A percentile compares a stretch with the other conserved stretches of the same genome.
These are phyloP conservation scores for Setaria viridis DNA, from an alignment of 202 grass and related monocot genomes.

Conservation along the genomic window DNA sequence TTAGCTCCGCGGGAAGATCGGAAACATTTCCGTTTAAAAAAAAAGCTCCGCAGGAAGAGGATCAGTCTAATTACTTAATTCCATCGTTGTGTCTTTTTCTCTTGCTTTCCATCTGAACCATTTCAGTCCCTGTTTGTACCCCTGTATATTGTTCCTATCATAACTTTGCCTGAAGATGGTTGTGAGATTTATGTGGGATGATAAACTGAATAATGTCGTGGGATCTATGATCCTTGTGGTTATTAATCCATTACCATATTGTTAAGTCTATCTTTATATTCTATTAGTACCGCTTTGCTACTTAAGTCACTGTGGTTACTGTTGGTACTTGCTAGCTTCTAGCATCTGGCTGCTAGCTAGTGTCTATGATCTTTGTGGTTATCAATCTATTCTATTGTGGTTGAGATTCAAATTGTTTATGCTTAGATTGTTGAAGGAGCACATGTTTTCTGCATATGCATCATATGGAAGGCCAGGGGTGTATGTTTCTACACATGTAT, in stretches of 20 bases:
- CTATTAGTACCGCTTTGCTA: background rate
- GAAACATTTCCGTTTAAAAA: too few relatives aligned
- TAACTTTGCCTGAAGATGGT: slow-evolving; percentile 64
- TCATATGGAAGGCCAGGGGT: background rate
- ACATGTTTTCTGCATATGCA: background rate
- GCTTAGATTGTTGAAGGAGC: background rate
- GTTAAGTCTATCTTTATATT: background rate
- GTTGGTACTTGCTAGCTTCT: background rate
- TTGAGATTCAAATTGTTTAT: background rate
- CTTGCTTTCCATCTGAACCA: slow-evolving; percentile 45
- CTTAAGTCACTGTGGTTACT: background rate
- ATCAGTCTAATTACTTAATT: background rate
- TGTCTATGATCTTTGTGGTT: background rate
- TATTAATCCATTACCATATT: slow-evolving; percentile 11
- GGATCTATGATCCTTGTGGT: slow-evolving; percentile 36
- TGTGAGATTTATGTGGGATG: slow-evolving; percentile 56
- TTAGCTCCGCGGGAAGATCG: too few relatives aligned
- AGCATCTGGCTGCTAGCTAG: background rate
- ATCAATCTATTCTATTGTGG: background rate
- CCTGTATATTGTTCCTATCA: slow-evolving; percentile 31
- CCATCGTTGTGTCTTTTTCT: background rate
- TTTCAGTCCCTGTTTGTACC: slow-evolving; percentile 31
- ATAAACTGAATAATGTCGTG: slow-evolving; percentile 56
- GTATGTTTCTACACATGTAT: background rate
- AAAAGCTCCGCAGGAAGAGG: background rate